phyloP scores from a whole-genome alignment of 2,329 filamentous ascomycete species.

The Ophiostoma quercus region DNA sequence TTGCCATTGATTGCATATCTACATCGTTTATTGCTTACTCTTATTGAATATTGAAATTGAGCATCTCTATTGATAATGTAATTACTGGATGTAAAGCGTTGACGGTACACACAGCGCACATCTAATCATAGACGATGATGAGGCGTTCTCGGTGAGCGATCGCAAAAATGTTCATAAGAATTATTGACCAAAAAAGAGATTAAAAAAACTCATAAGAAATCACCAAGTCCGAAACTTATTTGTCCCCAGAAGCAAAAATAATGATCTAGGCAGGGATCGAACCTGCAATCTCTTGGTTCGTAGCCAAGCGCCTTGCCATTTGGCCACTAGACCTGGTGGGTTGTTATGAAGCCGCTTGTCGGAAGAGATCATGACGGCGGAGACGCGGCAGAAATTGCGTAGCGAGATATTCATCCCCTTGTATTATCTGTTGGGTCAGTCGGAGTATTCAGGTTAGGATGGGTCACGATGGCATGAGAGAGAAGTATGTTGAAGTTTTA shows the following conservation, averaged over 20 bases:
- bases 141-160: not conserved
- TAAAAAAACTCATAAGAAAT: too few relatives aligned
- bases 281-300: slow-evolving; percentile 39
- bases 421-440: too few relatives aligned
- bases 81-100: not conserved
- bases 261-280: slow-evolving; percentile 35
- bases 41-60: not conserved
- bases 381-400: too few relatives aligned
- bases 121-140: not conserved
- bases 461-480: not conserved
- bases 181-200: too few relatives aligned
- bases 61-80: too few relatives aligned
- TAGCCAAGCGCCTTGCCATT: slow-evolving; percentile 38
- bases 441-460: not conserved
- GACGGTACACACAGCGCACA: not conserved
- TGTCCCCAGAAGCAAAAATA: not conserved
- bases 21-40: not conserved
- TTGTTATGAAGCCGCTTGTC: too few relatives aligned
- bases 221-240: too few relatives aligned
- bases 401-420: not conserved
- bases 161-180: not conserved
- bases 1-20: not conserved
- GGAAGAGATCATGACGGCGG: too few relatives aligned
- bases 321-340: slow-evolving; percentile 29
- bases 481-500: not conserved